Evolutionary conservation across 306 rosid species (phyloP).

Genomic region (Trifolium repens): DNA sequence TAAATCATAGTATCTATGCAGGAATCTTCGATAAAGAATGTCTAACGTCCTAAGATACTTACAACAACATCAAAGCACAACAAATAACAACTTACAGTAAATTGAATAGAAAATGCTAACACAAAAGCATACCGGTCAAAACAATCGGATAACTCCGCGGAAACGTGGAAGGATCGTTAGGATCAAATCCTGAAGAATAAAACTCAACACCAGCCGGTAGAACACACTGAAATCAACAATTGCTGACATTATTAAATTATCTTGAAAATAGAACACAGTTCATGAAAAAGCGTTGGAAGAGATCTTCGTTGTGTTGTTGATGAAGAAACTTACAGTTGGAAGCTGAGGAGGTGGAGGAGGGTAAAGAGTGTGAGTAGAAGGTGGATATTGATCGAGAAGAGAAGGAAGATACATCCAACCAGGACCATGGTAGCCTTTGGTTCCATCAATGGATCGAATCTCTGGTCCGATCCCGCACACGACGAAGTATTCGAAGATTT

Average conservation of each 20-base stretch:
- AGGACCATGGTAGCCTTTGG: conserved; percentile 85
- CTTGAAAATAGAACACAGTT: background rate
- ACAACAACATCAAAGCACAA: too few relatives aligned
- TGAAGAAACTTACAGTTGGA: conserved; percentile 64
- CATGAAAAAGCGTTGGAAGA: too few relatives aligned
- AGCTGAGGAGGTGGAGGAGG: conserved; percentile 99
- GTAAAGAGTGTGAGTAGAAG: conserved; percentile 71
- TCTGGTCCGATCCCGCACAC: conserved; percentile 98
- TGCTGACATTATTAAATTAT: conserved; percentile 24
- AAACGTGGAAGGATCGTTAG: conserved; percentile 63
- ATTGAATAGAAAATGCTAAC: conserved; percentile 21
- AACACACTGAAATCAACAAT: conserved; percentile 76
- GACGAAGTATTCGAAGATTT: conserved; percentile 92
- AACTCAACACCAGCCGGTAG: conserved; percentile 93
- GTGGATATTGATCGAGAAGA: conserved; percentile 86
- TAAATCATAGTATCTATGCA: conserved; percentile 35
- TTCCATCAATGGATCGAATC: conserved; percentile 82
- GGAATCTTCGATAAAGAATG: conserved; percentile 26
- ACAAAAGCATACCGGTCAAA: conserved; percentile 71
- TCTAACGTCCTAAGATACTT: conserved; percentile 22
- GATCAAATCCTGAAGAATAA: conserved; percentile 70
- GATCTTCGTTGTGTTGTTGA: background rate
- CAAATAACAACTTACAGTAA: background rate
- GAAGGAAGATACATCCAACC: conserved; percentile 68
- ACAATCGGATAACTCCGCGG: conserved; percentile 96